Base-by-base conservation (phyloP, 805 yeast species). In the Dipodascopsis tothii region DNA sequence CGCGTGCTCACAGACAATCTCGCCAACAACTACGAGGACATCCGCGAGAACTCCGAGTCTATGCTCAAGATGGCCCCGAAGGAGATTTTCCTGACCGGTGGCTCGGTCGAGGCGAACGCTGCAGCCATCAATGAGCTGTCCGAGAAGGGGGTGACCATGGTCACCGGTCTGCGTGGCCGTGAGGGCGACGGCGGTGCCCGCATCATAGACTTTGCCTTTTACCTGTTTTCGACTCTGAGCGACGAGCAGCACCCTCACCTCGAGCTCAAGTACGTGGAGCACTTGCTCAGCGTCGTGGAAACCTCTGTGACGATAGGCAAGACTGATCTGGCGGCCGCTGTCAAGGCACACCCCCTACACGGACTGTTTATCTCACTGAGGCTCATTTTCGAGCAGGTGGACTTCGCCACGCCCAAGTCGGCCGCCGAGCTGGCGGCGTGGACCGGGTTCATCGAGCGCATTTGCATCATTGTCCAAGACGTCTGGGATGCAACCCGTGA, bases 181-280 rank as follows among this genome's bases (percentile, higher is more conserved):
- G 76, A 71, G 45, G 80, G 84, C 36, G 96, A 87, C 46, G 80
- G 84, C 20, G 95, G 88, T 5, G 87, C 95, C 0, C 73, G 78
- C 33, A 66, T 80, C 14, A 64, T 82, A 22, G 76, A 74, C 55
- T 71, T 78, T 56, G 47, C 80, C 17, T 69, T 70, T 38, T 51
- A 54, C 45, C 56, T 70, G 44, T 61, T 67, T 39, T 59, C 62
- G 50, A 60, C 59, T 40, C 32, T 27, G 3, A 40, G 33, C 1
- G 28, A 33, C 5, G 43, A 52, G 2, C 49, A 55, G 57, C 2
- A 11, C 45, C 2, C 40, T 25, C 2, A 52, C 51, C 23, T 21
- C 22, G 56, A 64, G 36, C 23, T 39, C 1, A 44, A 35, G 20
- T 69, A 64, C 35, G 54, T 72, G 20, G 52, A 54, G 0, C 40